Evolutionary conservation across 768 basidiomycete genomes (phyloP).

Genomic region (Leccinum subtestaceum): DNA sequence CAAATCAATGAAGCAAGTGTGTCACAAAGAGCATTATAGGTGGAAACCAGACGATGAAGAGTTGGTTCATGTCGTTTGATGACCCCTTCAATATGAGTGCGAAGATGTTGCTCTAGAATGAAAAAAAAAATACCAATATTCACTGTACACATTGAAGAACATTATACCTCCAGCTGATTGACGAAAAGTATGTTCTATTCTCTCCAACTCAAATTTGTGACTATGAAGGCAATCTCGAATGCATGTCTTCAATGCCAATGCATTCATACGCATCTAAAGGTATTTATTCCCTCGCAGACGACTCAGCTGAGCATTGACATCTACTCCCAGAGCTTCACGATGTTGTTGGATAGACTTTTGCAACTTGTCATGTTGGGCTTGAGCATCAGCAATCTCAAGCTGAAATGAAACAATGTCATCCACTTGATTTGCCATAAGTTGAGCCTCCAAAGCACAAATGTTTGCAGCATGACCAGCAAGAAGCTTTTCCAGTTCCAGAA

Average conservation of each 20-base stretch:
- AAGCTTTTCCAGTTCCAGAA: no score
- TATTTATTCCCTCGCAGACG: neutral
- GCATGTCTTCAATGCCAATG: neutral
- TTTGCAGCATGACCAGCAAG: no score
- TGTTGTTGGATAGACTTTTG: neutral
- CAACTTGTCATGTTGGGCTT: no score
- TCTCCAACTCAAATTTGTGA: neutral
- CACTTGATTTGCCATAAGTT: neutral
- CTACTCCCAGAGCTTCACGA: neutral
- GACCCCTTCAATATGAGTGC: neutral
- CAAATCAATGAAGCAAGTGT: neutral
- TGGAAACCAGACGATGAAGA: neutral
- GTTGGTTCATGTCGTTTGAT: neutral
- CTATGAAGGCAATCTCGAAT: neutral
- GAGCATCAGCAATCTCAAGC: no score
- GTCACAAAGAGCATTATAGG: neutral
- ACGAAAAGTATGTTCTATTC: neutral
- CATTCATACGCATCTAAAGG: neutral
- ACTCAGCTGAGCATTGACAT: neutral
- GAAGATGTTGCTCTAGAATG: neutral
- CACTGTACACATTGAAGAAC: neutral
- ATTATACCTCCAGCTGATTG: neutral
- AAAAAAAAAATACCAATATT: no score
- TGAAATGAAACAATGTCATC: no score
- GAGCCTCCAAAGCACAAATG: neutral